Evolutionary conservation across 202 grass and related monocot species (phyloP).

Genomic region (Setaria italica): DNA sequence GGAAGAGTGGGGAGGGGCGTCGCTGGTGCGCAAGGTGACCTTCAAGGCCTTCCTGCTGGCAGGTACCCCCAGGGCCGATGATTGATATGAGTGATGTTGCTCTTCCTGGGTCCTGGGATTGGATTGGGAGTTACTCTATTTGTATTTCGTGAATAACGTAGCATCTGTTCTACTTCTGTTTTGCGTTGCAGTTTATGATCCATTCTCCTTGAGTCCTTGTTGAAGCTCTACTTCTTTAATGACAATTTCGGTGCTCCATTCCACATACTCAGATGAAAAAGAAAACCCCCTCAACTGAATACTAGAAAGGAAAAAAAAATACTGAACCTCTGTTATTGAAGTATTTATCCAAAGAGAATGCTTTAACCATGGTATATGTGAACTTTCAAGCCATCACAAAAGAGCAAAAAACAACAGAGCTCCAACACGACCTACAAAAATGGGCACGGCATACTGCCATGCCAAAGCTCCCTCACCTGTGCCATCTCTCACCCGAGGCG

Average conservation of each 20-base stretch:
- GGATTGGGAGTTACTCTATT: background rate
- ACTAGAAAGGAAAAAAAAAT: background rate
- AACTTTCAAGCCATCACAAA: background rate
- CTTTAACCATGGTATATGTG: no score
- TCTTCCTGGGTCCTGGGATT: background rate
- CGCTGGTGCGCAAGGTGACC: conserved; percentile 44
- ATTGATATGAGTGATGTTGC: background rate
- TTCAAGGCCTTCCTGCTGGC: conserved; percentile 60
- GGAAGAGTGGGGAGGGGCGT: conserved; percentile 54
- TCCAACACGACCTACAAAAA: background rate
- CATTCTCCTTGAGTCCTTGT: background rate
- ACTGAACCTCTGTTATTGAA: background rate
- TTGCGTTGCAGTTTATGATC: background rate
- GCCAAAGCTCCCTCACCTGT: background rate
- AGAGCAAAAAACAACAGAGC: no score
- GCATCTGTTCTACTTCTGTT: background rate
- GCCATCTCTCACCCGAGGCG: background rate
- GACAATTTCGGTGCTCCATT: background rate
- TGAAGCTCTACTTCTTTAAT: background rate
- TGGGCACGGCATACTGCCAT: background rate
- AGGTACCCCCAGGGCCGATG: conserved; percentile 36
- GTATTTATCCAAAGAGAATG: background rate
- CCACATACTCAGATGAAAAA: background rate
- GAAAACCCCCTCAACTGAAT: background rate
- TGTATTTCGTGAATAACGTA: background rate